These are phyloP conservation scores for Viola pubescens DNA, from an alignment of 441 rosid species.

Conservation along the genomic window DNA sequence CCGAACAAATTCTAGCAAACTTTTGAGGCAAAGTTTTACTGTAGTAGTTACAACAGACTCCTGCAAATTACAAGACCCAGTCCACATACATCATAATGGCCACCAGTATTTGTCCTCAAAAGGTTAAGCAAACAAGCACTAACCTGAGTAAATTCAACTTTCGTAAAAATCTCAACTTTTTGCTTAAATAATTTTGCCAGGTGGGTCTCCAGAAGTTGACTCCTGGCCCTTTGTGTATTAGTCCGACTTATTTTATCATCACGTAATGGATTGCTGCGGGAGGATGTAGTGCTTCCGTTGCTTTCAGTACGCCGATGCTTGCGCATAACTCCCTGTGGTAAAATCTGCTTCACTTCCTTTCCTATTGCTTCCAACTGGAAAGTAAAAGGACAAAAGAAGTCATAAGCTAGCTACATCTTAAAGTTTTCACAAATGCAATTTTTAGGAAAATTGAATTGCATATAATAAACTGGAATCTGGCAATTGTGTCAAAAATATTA, in stretches of 20 bases:
- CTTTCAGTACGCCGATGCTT: constrained; percentile 88
- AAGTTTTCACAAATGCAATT: constrained; percentile 8
- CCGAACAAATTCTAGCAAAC: constrained; percentile 93
- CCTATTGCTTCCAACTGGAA: constrained; percentile 67
- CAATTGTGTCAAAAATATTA: neutral
- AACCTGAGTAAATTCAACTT: constrained; percentile 92
- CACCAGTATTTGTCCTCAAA: constrained; percentile 8
- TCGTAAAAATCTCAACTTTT: constrained; percentile 94
- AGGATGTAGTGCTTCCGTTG: constrained; percentile 87
- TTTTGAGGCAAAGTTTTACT: constrained; percentile 80
- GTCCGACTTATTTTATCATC: constrained; percentile 67
- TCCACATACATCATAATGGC: constrained; percentile 13
- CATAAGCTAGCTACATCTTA: neutral
- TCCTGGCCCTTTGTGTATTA: constrained; percentile 73
- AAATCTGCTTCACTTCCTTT: constrained; percentile 76
- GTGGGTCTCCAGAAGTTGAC: constrained; percentile 98
- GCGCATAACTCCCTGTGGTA: constrained; percentile 68
- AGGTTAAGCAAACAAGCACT: constrained; percentile 11
- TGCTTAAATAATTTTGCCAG: constrained; percentile 97
- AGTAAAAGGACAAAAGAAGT: constrained; percentile 6
- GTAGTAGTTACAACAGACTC: constrained; percentile 69
- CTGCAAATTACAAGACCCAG: constrained; percentile 36
- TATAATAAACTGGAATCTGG: neutral
- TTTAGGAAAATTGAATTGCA: constrained; percentile 8
- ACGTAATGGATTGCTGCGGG: constrained; percentile 74